Evolutionary conservation across 306 rosid genomes (phyloP).

Genomic region (Medicago ruthenica): DNA sequence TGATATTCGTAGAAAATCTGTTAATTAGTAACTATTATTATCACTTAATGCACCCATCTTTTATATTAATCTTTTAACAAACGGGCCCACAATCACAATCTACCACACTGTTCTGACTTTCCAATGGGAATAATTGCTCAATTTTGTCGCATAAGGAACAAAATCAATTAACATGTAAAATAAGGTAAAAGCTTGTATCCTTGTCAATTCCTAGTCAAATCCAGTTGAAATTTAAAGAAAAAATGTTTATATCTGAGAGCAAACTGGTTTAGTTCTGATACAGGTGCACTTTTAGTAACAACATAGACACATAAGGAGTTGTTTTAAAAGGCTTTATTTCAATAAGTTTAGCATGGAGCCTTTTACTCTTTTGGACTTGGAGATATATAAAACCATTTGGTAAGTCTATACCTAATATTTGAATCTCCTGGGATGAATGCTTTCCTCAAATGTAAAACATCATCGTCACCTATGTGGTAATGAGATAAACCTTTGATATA

Average conservation of each 20-base stretch:
- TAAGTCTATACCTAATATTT: constrained; percentile 7
- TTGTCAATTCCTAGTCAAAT: constrained; percentile 13
- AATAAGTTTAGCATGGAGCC: constrained; percentile 19
- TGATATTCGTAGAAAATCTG: too few species aligned
- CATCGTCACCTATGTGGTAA: constrained; percentile 10
- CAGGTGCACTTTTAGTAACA: constrained; percentile 13
- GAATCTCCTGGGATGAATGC: background rate
- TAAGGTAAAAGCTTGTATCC: background rate
- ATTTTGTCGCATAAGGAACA: too few species aligned
- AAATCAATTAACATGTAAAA: too few species aligned
- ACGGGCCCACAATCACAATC: background rate
- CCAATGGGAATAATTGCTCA: too few species aligned
- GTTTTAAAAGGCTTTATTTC: constrained; percentile 11
- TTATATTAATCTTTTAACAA: too few species aligned
- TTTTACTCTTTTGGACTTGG: background rate
- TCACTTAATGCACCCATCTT: too few species aligned
- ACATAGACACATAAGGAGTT: background rate
- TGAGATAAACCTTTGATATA: background rate
- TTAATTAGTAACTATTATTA: too few species aligned
- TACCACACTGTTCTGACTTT: background rate
- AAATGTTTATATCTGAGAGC: background rate
- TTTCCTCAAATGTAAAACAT: constrained; percentile 26
- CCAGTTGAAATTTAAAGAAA: constrained; percentile 12
- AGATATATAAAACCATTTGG: background rate
- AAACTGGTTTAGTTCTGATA: constrained; percentile 33